Evolutionary conservation across 1,284 basidiomycete species (phyloP).

Genomic region (Phellinidium pouzarii): DNA sequence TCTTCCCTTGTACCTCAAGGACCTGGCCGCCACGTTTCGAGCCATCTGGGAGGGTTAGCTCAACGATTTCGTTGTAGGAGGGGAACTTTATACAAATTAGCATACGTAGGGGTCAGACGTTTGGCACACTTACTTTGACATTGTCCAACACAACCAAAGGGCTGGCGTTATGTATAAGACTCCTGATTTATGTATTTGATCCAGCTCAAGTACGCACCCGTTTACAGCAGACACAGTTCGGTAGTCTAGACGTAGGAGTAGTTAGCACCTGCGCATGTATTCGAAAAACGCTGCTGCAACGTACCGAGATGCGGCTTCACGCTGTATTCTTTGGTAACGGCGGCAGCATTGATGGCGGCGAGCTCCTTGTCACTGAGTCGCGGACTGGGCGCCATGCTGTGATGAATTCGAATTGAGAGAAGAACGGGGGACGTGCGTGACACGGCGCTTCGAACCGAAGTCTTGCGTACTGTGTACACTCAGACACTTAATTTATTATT

Average conservation of each 20-base stretch:
- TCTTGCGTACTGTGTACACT: no score
- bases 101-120: conserved; percentile 15
- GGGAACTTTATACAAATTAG: conserved; percentile 62
- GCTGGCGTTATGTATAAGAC: conserved; percentile 35
- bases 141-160: conserved; percentile 96
- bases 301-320: conserved; percentile 87
- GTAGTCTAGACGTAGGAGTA: conserved; percentile 61
- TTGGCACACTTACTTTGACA: conserved; percentile 70
- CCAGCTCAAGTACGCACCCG: conserved; percentile 52
- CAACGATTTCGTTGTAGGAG: conserved; percentile 99
- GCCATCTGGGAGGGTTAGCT: conserved; percentile 93
- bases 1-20: conserved; percentile 96
- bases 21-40: conserved; percentile 95
- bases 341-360: conserved; percentile 80
- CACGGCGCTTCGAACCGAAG: no score
- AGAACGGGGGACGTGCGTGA: neutral
- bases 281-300: neutral
- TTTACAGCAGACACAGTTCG: conserved; percentile 95
- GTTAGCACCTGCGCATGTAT: neutral
- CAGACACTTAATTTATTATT: no score
- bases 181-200: conserved; percentile 18
- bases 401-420: neutral
- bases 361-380: conserved; percentile 69
- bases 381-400: conserved; percentile 26
- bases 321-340: conserved; percentile 77